Conservation (phyloP, 257 asterid species). For the Jacaranda copaia region DNA sequence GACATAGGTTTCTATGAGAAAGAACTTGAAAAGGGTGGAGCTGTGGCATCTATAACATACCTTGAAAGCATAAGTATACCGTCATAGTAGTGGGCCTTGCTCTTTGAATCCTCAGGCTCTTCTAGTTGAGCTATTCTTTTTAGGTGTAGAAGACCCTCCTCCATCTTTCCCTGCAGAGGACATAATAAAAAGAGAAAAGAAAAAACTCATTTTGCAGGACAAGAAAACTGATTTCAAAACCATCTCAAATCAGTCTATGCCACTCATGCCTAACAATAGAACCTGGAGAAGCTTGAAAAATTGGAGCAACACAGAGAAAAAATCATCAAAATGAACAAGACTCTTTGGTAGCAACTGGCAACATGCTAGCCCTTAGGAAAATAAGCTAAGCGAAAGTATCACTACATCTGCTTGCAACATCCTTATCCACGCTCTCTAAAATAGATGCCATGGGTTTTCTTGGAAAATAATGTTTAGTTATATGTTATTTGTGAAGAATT, state of each 20-base stretch:
- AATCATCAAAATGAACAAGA: background rate
- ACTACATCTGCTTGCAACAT: background rate
- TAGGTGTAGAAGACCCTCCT: constrained; percentile 75
- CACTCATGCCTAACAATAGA: background rate
- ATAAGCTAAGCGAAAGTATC: background rate
- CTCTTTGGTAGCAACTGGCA: background rate
- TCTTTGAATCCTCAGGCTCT: constrained; percentile 75
- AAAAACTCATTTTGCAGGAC: background rate
- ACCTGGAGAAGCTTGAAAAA: constrained; percentile 28
- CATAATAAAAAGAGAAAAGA: background rate
- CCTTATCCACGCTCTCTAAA: background rate
- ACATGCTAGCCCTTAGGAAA: constrained; percentile 12
- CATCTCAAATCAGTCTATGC: background rate
- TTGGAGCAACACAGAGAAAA: constrained; percentile 9
- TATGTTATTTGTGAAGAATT: background rate
- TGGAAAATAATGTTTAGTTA: constrained; percentile 5
- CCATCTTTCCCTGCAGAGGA: constrained; percentile 65
- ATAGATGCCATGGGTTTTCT: background rate
- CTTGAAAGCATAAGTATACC: constrained; percentile 73
- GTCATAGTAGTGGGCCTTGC: constrained; percentile 83
- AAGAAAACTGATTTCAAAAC: background rate
- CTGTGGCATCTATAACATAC: constrained; percentile 43
- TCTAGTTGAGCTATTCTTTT: constrained; percentile 72
- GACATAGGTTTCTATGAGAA: background rate
- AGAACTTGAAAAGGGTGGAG: background rate